Evolutionary conservation across 345 rosid genomes (phyloP).

Genomic region (Populus alba): DNA sequence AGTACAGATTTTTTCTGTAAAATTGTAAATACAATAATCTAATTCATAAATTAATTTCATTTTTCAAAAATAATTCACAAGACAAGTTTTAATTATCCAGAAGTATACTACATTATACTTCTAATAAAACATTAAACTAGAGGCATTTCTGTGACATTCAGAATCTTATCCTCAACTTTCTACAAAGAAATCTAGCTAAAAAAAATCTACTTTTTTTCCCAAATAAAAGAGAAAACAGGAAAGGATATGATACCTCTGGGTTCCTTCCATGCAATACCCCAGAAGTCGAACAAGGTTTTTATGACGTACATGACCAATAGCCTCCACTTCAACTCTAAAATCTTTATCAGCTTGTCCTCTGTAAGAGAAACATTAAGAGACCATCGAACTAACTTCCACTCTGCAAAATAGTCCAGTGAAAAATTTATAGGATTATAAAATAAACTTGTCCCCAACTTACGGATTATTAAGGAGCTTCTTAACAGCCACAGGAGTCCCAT

Average conservation of each 20-base stretch:
- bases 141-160: not conserved
- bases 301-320: slow-evolving; percentile 94
- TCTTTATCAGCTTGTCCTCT: slow-evolving; percentile 99
- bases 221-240: not conserved
- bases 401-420: not conserved
- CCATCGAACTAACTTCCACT: not conserved
- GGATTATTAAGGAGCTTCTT: slow-evolving; percentile 91
- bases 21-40: not conserved
- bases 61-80: not conserved
- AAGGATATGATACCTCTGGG: slow-evolving; percentile 59
- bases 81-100: not conserved
- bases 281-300: slow-evolving; percentile 93
- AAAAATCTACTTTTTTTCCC: not conserved
- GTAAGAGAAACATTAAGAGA: slow-evolving; percentile 3
- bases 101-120: not conserved
- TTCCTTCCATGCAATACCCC: slow-evolving; percentile 96
- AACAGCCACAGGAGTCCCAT: slow-evolving; percentile 82
- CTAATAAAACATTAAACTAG: not conserved
- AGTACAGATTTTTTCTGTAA: not conserved
- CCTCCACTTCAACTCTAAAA: slow-evolving; percentile 94
- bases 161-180: not conserved
- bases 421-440: not conserved
- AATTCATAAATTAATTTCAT: not conserved
- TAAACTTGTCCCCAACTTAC: slow-evolving; percentile 45
- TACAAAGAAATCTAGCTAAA: not conserved